phyloP scores from a whole-genome alignment of 805 yeast genomes.

The Danielia oregonensis region DNA sequence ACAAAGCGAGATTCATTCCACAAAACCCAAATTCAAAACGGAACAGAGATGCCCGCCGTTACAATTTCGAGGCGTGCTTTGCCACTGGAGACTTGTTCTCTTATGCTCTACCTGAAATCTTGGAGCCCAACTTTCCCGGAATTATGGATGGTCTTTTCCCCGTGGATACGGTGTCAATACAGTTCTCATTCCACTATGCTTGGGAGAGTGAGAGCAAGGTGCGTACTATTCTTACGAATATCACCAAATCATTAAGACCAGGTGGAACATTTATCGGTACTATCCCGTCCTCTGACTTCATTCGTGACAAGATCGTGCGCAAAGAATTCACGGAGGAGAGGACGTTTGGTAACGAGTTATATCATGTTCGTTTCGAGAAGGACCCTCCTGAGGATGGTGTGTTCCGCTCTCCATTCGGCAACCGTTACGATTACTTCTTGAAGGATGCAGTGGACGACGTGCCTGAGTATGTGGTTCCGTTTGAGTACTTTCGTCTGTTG shows the following conservation, averaged over 20 bases:
- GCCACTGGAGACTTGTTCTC: constrained; percentile 93
- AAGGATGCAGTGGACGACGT: constrained; percentile 95
- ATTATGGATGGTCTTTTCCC: constrained; percentile 64
- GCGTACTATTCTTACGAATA: constrained; percentile 66
- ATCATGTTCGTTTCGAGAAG: constrained; percentile 75
- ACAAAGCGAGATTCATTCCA: constrained; percentile 40
- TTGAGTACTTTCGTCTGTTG: constrained; percentile 76
- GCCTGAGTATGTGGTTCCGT: constrained; percentile 95
- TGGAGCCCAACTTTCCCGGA: constrained; percentile 59
- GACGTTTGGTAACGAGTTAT: constrained; percentile 82
- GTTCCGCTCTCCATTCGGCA: constrained; percentile 76
- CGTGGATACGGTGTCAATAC: constrained; percentile 84
- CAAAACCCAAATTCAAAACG: constrained; percentile 17
- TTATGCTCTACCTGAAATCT: constrained; percentile 59
- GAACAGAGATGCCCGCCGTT: constrained; percentile 38
- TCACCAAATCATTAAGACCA: constrained; percentile 65
- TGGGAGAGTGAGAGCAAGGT: constrained; percentile 83
- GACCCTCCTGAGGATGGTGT: constrained; percentile 74
- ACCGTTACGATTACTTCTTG: constrained; percentile 73
- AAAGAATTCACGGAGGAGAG: constrained; percentile 41
- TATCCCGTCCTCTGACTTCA: constrained; percentile 86
- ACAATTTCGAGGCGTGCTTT: constrained; percentile 74
- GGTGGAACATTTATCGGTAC: constrained; percentile 95
- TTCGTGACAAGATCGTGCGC: constrained; percentile 56
- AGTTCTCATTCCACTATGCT: constrained; percentile 93